These are phyloP conservation scores for Yamadazyma takamatsuzukensis DNA, from an alignment of 805 yeast species.

Conservation along the genomic window DNA sequence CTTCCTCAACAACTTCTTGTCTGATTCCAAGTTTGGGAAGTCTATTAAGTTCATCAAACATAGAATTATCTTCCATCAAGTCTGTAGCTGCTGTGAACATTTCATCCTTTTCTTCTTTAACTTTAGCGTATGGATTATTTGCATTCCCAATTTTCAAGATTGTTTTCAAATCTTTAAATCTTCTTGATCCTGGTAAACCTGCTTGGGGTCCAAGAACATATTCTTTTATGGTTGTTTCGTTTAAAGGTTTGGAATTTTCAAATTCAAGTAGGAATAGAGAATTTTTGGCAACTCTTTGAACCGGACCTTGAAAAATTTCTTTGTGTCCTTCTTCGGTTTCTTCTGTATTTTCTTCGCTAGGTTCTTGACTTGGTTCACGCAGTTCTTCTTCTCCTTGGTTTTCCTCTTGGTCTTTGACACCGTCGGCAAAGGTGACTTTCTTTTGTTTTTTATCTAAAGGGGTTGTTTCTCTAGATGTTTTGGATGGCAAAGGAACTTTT, in stretches of 20 bases:
- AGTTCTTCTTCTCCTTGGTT: not conserved
- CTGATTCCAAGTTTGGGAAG: slow-evolving; percentile 63
- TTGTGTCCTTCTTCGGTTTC: slow-evolving; percentile 9
- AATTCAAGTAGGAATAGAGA: slow-evolving; percentile 53
- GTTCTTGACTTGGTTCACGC: slow-evolving; percentile 2
- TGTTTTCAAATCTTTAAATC: slow-evolving; percentile 55
- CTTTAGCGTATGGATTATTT: slow-evolving; percentile 34
- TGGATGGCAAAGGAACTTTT: too few relatives aligned
- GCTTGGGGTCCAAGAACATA: slow-evolving; percentile 64
- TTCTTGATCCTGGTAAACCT: slow-evolving; percentile 45
- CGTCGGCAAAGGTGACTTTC: slow-evolving; percentile 11
- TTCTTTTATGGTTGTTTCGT: slow-evolving; percentile 23
- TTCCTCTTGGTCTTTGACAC: slow-evolving; percentile 4
- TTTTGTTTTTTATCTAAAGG: slow-evolving; percentile 3
- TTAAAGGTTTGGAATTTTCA: slow-evolving; percentile 26
- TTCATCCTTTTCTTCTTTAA: slow-evolving; percentile 30
- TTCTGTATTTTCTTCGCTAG: slow-evolving; percentile 1
- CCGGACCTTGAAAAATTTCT: slow-evolving; percentile 61
- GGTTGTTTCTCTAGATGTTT: slow-evolving; percentile 4
- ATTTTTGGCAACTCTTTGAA: slow-evolving; percentile 55
- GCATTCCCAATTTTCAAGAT: slow-evolving; percentile 39
- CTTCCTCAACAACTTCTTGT: slow-evolving; percentile 42
- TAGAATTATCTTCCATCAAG: slow-evolving; percentile 31
- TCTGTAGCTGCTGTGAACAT: slow-evolving; percentile 30
- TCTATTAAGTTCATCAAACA: slow-evolving; percentile 41